phyloP scores from a whole-genome alignment of 1,139 yeast genomes.

The Suhomyces bokatorum region DNA sequence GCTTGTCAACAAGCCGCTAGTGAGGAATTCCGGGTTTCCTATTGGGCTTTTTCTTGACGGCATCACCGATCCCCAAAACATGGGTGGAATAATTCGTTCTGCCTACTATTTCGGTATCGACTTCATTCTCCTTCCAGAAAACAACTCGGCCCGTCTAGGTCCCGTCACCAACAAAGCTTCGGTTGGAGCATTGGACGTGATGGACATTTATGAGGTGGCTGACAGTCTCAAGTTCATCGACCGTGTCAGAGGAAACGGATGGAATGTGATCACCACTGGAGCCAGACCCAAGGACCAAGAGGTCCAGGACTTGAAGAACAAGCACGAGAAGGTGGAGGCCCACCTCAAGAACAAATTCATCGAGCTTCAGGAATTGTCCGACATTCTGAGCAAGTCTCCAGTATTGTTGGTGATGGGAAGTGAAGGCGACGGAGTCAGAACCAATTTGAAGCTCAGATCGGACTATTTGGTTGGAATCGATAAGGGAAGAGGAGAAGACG shows the following conservation, averaged over 20 bases:
- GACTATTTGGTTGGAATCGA: slow-evolving; percentile 63
- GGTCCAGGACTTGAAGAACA: slow-evolving; percentile 21
- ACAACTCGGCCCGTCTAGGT: slow-evolving; percentile 71
- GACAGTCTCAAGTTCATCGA: slow-evolving; percentile 67
- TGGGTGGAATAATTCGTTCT: slow-evolving; percentile 82
- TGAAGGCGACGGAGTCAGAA: slow-evolving; percentile 82
- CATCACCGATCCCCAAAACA: slow-evolving; percentile 85
- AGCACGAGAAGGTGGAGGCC: slow-evolving; percentile 21
- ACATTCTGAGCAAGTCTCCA: slow-evolving; percentile 52
- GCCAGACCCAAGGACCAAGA: slow-evolving; percentile 31
- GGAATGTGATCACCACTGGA: slow-evolving; percentile 73
- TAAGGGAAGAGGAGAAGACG: slow-evolving; percentile 34
- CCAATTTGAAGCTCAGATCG: slow-evolving; percentile 59
- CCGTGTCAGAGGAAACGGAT: slow-evolving; percentile 54
- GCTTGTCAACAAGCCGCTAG: slow-evolving; percentile 7
- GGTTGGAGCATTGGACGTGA: slow-evolving; percentile 82
- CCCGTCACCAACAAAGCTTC: slow-evolving; percentile 81
- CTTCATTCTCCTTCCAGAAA: slow-evolving; percentile 68
- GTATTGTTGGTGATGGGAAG: slow-evolving; percentile 76
- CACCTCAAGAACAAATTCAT: slow-evolving; percentile 35
- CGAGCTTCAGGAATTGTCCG: slow-evolving; percentile 43
- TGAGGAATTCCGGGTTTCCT: slow-evolving; percentile 42
- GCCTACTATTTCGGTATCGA: slow-evolving; percentile 87
- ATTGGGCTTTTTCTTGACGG: slow-evolving; percentile 79
- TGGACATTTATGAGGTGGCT: slow-evolving; percentile 58